Base-by-base conservation (phyloP, 202 grass and related monocot genomes). In the Schoenoplectus triqueter region DNA sequence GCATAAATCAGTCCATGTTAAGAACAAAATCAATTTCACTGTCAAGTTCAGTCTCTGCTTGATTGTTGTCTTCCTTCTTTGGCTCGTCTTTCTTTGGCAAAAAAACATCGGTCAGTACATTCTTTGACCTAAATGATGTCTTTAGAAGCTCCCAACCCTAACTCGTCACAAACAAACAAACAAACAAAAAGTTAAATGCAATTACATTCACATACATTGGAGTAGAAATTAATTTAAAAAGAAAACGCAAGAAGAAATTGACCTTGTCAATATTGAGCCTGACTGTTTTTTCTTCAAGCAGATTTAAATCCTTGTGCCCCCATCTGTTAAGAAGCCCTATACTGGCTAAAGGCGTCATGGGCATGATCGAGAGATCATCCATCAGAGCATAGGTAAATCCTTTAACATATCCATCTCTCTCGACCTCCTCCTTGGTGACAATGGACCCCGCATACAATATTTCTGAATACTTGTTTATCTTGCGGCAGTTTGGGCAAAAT, bases 121-220 rank as follows among this genome's bases (percentile, higher is more conserved):
- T 81, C 10, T 55, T 88, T 11, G 89, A 91, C 17, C 85, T 49
- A 11, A 89, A 10, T 18, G 85, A 87, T 2, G 71, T 83, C 85
- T 89, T 93, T 0, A 93, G 87, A 0, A 93, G 73, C 82, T 64
- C 78, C 80, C 85, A 50, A n/a, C 87, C 90, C 87, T 92, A 64
- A 0, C 1, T 7, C n/a, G 6, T n/a, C 60, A 19, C n/a, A 19
- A 63, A 7, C 2, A 61, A 56, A 47, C 45, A 47, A 31, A 31
- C 31, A 5, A 49, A 4, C 47, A 49, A 49, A 5, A 49, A 49
- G 3, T 49, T 49, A 49, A 49, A 49, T 49, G 47, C 6, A 49
- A 4, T 5, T 49, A 49, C 6, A 49, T 49, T 31, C 31, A 49
- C 6, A 49, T 4, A 49, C 47, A 5, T 7, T 49, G 6, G 6